Conservation (phyloP, 2,329 filamentous ascomycete species). For the Pseudofabraea citricarpa region DNA sequence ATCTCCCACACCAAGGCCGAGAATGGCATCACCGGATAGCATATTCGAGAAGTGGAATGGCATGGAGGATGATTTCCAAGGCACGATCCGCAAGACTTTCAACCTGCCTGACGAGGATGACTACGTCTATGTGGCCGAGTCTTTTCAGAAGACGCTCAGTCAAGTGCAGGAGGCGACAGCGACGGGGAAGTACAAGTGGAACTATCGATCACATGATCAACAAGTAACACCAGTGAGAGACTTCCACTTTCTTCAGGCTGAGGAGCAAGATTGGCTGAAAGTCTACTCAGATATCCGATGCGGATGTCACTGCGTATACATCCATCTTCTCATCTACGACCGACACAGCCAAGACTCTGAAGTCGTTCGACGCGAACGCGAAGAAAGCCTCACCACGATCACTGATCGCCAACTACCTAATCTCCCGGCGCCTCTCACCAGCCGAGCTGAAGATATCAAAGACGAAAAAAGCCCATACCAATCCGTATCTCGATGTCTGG, state of each 20-base stretch:
- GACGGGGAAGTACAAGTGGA: conserved; percentile 14
- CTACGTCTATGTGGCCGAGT: conserved; percentile 21
- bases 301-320: conserved; percentile 63
- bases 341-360: conserved; percentile 56
- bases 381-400: conserved; percentile 57
- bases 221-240: conserved; percentile 11
- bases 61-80: conserved; percentile 14
- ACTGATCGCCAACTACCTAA: conserved; percentile 51
- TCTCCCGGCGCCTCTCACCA: conserved; percentile 41
- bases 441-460: conserved; percentile 40
- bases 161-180: conserved; percentile 14
- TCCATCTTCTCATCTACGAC: conserved; percentile 60
- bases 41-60: conserved; percentile 19
- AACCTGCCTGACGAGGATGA: conserved; percentile 13
- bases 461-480: conserved; percentile 40
- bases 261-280: conserved; percentile 9
- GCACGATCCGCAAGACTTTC: conserved; percentile 17
- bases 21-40: conserved; percentile 9
- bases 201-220: conserved; percentile 19
- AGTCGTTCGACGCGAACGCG: conserved; percentile 59
- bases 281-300: conserved; percentile 13
- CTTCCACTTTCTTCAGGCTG: background rate
- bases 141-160: conserved; percentile 19
- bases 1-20: no score
- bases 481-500: conserved; percentile 67